Base-by-base conservation (phyloP, 306 rosid species). In the Fragaria vesca region DNA sequence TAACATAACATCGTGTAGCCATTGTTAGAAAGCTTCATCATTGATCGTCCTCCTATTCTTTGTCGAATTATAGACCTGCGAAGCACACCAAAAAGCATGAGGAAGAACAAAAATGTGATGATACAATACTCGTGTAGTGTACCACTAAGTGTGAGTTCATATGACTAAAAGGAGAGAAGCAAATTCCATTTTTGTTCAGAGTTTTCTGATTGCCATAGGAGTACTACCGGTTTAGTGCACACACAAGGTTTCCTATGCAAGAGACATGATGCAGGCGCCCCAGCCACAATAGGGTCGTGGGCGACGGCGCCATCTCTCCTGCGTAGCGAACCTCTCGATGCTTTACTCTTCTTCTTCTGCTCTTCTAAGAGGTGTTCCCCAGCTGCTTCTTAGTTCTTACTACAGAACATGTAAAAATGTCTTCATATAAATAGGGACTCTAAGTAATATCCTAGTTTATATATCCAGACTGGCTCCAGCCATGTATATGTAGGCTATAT, bases 231-330 rank as follows among this genome's bases (percentile, higher is more conserved):
- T 63, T 48, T 8, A 15, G 66, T 46, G 87, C 83, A 86, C 71
- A 80, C 68, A 84, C 24, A 80, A 81, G 89, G 88, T 89, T 85
- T 63, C 30, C 77, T 85, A 65, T 7, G 87, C 87, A 79, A 67
- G 54, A 75, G 82, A 84, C 47, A 88, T 76, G 89, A 71, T 4
- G 82, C 87, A 17, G 65, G 34, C 72, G 3, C 71, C 47, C 47
- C 36, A 60, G 38, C 47, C 79, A 40, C 46, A 11, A 6, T 24
- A 17, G 58, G 79, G 76, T 72, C 36, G 60, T 55, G 42, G 54
- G 76, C 2, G 74, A 78, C 82, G 63, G 94, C 84, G 78, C n/a
- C 97, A 93, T 90, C 88, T 87, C 93, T 89, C 93, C 91, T 90
- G 96, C 91, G 87, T 84, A 85, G 84, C 45, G 72, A 90, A 89